phyloP scores from a whole-genome alignment of 495 filamentous ascomycete species.

The Penicillium samsonianum region DNA sequence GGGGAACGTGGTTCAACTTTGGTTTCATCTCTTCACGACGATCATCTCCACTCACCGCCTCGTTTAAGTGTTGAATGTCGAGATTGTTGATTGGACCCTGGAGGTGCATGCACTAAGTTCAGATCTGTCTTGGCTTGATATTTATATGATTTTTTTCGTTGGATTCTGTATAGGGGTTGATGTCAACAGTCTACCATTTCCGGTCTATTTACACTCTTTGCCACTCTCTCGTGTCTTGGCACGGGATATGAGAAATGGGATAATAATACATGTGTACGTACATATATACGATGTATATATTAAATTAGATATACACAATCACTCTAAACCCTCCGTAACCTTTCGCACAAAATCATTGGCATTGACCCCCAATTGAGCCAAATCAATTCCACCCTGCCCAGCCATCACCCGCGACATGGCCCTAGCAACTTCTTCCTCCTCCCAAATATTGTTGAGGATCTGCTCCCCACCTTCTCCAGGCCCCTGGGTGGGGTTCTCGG shows the following conservation, averaged over 20 bases:
- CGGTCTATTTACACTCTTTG: conserved; percentile 9
- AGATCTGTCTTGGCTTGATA: background rate
- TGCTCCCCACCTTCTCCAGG: conserved; percentile 27
- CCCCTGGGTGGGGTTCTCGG: conserved; percentile 34
- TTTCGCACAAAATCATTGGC: conserved; percentile 48
- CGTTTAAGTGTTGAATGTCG: conserved; percentile 14
- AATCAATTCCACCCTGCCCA: conserved; percentile 48
- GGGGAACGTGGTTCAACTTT: conserved; percentile 23
- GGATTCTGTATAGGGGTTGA: background rate
- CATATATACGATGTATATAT: too few relatives aligned
- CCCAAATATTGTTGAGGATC: conserved; percentile 44
- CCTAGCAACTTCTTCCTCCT: conserved; percentile 58
- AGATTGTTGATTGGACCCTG: conserved; percentile 9
- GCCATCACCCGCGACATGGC: conserved; percentile 53
- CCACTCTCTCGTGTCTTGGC: background rate
- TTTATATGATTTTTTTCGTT: background rate
- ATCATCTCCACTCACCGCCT: conserved; percentile 35
- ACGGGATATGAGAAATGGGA: background rate
- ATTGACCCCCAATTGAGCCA: conserved; percentile 46
- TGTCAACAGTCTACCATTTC: conserved; percentile 10
- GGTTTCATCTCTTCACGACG: conserved; percentile 25
- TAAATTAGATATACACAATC: background rate
- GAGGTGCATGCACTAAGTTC: conserved; percentile 4
- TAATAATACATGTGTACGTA: conserved; percentile 1
- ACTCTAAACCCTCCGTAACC: conserved; percentile 44